Conservation (phyloP, 306 rosid species). For the Medicago ruthenica region DNA sequence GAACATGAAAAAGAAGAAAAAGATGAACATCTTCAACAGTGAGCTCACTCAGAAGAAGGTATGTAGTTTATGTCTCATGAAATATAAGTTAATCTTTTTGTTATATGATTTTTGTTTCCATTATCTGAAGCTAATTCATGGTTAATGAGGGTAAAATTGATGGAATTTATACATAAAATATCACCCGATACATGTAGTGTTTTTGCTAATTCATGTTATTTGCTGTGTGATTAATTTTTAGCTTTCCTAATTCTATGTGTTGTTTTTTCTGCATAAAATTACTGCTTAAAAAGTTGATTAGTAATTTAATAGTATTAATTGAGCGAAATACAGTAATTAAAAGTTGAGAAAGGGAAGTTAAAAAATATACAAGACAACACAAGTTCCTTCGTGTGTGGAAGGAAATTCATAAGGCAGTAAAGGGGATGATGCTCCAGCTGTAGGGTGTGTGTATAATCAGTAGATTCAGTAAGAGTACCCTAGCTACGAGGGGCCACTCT, state of each 20-base stretch:
- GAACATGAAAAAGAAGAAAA: slow-evolving; percentile 48
- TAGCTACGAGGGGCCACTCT: slow-evolving; percentile 54
- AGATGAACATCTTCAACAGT: slow-evolving; percentile 42
- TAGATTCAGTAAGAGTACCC: slow-evolving; percentile 39
- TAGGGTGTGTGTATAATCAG: slow-evolving; percentile 22
- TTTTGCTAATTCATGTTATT: slow-evolving; percentile 40
- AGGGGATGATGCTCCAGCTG: slow-evolving; percentile 67
- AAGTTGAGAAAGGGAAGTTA: slow-evolving; percentile 43
- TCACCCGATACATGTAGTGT: slow-evolving; percentile 40
- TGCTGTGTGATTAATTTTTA: slow-evolving; percentile 42
- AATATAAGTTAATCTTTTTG: slow-evolving; percentile 46
- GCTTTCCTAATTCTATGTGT: slow-evolving; percentile 41
- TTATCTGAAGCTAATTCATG: slow-evolving; percentile 41
- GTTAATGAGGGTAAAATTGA: slow-evolving; percentile 1
- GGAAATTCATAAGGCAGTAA: slow-evolving; percentile 48
- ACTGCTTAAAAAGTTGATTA: slow-evolving; percentile 70
- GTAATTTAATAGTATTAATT: slow-evolving; percentile 16
- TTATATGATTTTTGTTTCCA: slow-evolving; percentile 9
- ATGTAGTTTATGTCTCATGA: slow-evolving; percentile 54
- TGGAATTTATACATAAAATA: slow-evolving; percentile 48
- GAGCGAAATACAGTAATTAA: slow-evolving; percentile 51
- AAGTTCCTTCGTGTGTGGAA: slow-evolving; percentile 49
- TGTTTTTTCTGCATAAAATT: slow-evolving; percentile 62
- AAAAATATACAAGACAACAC: slow-evolving; percentile 44
- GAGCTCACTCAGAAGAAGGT: slow-evolving; percentile 64